Percentiles rank a stretch among this genome's conserved stretches.
phyloP scores from a whole-genome alignment of 2,329 filamentous ascomycete species.

The Phialophora expanda region DNA sequence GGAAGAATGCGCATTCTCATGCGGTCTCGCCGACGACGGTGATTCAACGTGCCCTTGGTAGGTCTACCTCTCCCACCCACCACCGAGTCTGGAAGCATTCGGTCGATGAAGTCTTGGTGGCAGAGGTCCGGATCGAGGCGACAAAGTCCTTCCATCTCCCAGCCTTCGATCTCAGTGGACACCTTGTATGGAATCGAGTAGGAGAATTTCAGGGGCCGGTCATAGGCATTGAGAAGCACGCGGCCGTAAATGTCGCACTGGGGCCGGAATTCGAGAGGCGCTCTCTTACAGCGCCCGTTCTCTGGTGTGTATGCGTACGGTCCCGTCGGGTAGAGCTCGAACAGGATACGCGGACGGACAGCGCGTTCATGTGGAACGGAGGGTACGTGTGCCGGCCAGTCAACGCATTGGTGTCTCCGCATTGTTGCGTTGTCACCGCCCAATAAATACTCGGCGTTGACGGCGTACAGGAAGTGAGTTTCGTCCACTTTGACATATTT shows the following conservation, averaged over 20 bases:
- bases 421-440: slow-evolving; percentile 18
- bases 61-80: slow-evolving; percentile 15
- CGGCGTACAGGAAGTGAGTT: slow-evolving; percentile 15
- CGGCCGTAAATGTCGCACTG: slow-evolving; percentile 21
- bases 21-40: slow-evolving; percentile 30
- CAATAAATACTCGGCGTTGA: slow-evolving; percentile 15
- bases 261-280: slow-evolving; percentile 22
- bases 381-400: slow-evolving; percentile 5
- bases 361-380: not conserved
- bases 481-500: slow-evolving; percentile 13
- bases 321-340: slow-evolving; percentile 21
- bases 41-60: slow-evolving; percentile 25
- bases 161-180: slow-evolving; percentile 30
- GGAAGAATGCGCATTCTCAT: slow-evolving; percentile 27
- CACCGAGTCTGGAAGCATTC: slow-evolving; percentile 18
- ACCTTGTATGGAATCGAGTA: slow-evolving; percentile 16
- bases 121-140: slow-evolving; percentile 29
- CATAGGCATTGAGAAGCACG: slow-evolving; percentile 19
- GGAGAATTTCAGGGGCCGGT: slow-evolving; percentile 22
- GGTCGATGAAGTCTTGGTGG: slow-evolving; percentile 29
- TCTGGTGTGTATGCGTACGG: slow-evolving; percentile 18
- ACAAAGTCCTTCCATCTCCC: slow-evolving; percentile 31
- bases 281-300: slow-evolving; percentile 23
- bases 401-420: not conserved
- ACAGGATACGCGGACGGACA: slow-evolving; percentile 20